Evolutionary conservation across 768 basidiomycete genomes (phyloP).

Genomic region (Mycena pura): DNA sequence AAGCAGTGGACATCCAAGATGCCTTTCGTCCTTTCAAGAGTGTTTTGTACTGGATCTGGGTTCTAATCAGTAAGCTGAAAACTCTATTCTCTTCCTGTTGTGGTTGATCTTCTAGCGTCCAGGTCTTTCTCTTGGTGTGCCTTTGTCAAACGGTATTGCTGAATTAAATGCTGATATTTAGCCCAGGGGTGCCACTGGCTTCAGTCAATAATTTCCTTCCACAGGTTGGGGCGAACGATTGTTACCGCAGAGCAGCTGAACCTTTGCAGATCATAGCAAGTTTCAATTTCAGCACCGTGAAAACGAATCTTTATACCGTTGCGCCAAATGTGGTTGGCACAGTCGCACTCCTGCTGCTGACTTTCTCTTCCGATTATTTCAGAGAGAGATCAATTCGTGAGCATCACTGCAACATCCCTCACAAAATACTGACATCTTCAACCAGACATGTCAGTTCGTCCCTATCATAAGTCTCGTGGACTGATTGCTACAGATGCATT

Average conservation of each 20-base stretch:
- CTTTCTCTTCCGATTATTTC: conserved; percentile 60
- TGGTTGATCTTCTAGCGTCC: background rate
- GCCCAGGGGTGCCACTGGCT: conserved; percentile 51
- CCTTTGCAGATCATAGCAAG: conserved; percentile 17
- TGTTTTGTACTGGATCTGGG: conserved; percentile 57
- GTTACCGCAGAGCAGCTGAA: conserved; percentile 44
- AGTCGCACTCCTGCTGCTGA: conserved; percentile 50
- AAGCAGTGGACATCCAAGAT: conserved; percentile 48
- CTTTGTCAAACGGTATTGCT: too few relatives aligned
- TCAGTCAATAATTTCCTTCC: conserved; percentile 63
- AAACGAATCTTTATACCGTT: conserved; percentile 60
- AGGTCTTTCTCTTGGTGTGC: conserved; percentile 20
- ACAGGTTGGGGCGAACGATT: conserved; percentile 30
- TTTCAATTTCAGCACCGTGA: conserved; percentile 38
- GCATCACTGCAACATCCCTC: conserved; percentile 24
- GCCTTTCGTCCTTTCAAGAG: conserved; percentile 52
- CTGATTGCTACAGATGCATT: conserved; percentile 41
- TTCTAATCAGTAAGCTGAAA: conserved; percentile 41
- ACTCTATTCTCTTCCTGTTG: background rate
- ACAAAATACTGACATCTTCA: background rate
- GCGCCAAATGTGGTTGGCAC: conserved; percentile 55
- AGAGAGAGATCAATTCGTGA: conserved; percentile 57
- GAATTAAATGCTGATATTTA: background rate
- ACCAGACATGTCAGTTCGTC: conserved; percentile 19
- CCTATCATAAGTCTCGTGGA: background rate